phyloP scores from a whole-genome alignment of 306 rosid genomes.

The Cyamopsis tetragonoloba region DNA sequence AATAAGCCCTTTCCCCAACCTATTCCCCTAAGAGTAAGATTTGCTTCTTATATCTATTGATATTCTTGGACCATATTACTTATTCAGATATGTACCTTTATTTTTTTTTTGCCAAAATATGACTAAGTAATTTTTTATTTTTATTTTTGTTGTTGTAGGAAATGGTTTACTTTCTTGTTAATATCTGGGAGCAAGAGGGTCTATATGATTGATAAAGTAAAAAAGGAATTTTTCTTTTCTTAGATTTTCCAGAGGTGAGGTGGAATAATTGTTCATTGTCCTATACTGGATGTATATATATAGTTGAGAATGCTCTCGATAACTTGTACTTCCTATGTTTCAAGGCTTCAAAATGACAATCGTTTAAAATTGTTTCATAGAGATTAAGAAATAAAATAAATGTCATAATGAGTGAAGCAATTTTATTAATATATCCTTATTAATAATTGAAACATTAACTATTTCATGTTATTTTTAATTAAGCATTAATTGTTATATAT shows the following conservation, averaged over 20 bases:
- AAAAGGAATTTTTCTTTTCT: neutral
- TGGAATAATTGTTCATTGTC: conserved; percentile 8
- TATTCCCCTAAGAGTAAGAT: conserved; percentile 75
- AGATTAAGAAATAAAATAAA: no score
- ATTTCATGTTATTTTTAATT: no score
- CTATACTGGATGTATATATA: no score
- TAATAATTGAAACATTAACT: no score
- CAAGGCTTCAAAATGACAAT: no score
- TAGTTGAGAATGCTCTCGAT: no score
- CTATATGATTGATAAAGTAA: conserved; percentile 59
- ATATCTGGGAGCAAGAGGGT: conserved; percentile 84
- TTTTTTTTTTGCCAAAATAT: neutral
- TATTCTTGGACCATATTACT: neutral
- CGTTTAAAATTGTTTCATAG: no score
- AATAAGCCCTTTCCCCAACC: conserved; percentile 60
- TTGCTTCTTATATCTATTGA: neutral
- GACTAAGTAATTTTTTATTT: conserved; percentile 25
- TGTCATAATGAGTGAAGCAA: no score
- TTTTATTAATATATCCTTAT: no score
- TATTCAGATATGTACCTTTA: neutral
- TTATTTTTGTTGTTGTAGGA: conserved; percentile 51
- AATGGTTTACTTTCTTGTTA: conserved; percentile 75
- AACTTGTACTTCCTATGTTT: no score
- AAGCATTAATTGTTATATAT: no score
- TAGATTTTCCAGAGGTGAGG: conserved; percentile 1